Conservation (phyloP, 805 yeast genomes). For the Yamadazyma olivae region DNA sequence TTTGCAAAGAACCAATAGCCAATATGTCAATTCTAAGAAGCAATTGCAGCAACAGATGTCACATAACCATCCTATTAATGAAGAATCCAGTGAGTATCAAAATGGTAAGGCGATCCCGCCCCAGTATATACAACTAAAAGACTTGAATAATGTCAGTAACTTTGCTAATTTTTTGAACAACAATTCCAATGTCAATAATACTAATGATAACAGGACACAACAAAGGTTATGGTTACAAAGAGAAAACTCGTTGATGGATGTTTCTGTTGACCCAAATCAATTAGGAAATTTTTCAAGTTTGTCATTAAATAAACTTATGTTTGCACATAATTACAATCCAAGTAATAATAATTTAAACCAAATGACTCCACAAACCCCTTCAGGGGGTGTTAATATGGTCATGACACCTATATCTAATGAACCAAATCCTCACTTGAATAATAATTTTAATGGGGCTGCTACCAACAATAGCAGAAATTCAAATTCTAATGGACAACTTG, state of each 20-base stretch:
- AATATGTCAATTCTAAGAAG: slow-evolving; percentile 25
- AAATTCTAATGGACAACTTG: background rate
- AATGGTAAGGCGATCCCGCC: background rate
- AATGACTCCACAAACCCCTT: slow-evolving; percentile 12
- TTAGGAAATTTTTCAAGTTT: slow-evolving; percentile 36
- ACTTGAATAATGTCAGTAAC: slow-evolving; percentile 24
- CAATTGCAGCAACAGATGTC: slow-evolving; percentile 15
- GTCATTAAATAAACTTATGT: slow-evolving; percentile 38
- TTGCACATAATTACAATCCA: slow-evolving; percentile 29
- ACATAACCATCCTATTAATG: slow-evolving; percentile 1
- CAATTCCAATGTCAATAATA: slow-evolving; percentile 2
- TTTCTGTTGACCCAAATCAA: slow-evolving; percentile 33
- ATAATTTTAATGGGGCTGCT: background rate
- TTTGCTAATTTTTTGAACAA: slow-evolving; percentile 27
- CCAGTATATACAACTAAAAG: slow-evolving; percentile 4
- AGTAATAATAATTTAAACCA: slow-evolving; percentile 16
- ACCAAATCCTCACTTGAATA: slow-evolving; percentile 1
- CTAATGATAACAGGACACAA: slow-evolving; percentile 54
- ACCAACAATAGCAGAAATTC: background rate
- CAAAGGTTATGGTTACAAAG: slow-evolving; percentile 82
- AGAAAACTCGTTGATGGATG: slow-evolving; percentile 66
- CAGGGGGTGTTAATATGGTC: background rate
- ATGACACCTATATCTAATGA: slow-evolving; percentile 9
- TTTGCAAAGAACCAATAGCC: slow-evolving; percentile 37
- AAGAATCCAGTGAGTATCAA: background rate